Evolutionary conservation across 495 filamentous ascomycete species (phyloP).

Genomic region (Cladorrhinum samala): DNA sequence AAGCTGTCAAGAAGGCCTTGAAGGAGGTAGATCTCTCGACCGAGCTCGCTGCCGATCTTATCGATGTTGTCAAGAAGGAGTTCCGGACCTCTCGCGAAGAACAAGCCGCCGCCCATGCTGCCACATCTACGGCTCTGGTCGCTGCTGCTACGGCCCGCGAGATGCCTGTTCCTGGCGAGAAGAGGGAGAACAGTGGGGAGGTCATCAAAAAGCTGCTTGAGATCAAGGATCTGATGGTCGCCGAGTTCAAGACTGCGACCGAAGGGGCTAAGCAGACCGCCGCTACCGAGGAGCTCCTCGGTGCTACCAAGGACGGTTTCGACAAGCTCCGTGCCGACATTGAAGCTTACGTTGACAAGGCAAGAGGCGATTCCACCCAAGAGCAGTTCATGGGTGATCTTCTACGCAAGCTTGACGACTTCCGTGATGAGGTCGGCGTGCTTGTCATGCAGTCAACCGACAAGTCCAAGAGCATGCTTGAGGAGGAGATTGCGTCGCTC

Average conservation of each 20-base stretch:
- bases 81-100: conserved; percentile 8
- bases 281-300: conserved; percentile 61
- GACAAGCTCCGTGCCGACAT: conserved; percentile 74
- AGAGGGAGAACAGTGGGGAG: conserved; percentile 53
- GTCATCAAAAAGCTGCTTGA: conserved; percentile 69
- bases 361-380: conserved; percentile 59
- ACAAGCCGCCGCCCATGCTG: too few species aligned
- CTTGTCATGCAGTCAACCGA: conserved; percentile 39
- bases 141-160: conserved; percentile 11
- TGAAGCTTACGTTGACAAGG: conserved; percentile 68
- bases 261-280: conserved; percentile 70
- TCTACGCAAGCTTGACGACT: conserved; percentile 61
- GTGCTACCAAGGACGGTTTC: conserved; percentile 78
- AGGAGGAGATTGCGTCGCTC: conserved; percentile 71
- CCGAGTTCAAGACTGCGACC: conserved; percentile 52
- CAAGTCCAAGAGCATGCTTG: conserved; percentile 58
- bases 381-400: conserved; percentile 75
- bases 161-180: too few species aligned
- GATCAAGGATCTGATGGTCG: conserved; percentile 65
- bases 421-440: conserved; percentile 64
- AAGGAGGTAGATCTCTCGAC: conserved; percentile 10
- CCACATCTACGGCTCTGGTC: conserved; percentile 29
- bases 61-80: conserved; percentile 25
- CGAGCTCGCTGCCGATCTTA: conserved; percentile 16
- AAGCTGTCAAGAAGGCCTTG: conserved; percentile 17